Conservation (phyloP, 441 rosid genomes). For the Erodium moschatum region DNA sequence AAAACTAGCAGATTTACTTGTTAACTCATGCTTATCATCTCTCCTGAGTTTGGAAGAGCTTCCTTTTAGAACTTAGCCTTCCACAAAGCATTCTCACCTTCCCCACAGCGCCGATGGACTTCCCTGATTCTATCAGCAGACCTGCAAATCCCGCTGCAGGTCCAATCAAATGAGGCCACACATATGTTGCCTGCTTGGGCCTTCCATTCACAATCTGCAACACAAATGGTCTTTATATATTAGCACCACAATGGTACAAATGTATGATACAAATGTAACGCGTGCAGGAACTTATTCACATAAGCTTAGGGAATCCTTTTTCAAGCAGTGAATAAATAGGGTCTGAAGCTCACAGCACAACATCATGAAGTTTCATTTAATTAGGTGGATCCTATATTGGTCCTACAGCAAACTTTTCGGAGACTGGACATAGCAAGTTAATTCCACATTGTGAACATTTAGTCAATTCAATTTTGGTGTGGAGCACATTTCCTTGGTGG, state of each 20-base stretch:
- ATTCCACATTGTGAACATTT: background rate
- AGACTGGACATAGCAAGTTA: background rate
- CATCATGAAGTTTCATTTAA: background rate
- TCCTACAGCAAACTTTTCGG: background rate
- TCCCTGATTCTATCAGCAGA: constrained; percentile 73
- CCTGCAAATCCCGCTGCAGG: constrained; percentile 79
- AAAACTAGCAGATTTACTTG: background rate
- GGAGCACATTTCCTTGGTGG: constrained; percentile 19
- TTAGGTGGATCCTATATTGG: too few relatives aligned
- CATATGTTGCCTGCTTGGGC: constrained; percentile 84
- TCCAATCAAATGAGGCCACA: constrained; percentile 85
- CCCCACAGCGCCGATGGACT: constrained; percentile 77
- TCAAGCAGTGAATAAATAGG: background rate
- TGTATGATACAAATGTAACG: background rate
- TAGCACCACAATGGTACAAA: background rate
- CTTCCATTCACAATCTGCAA: constrained; percentile 83
- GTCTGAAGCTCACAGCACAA: constrained; percentile 2
- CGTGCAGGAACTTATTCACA: background rate
- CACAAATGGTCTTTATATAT: background rate
- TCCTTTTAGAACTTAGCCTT: constrained; percentile 46
- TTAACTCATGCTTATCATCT: constrained; percentile 12
- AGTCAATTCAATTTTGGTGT: constrained; percentile 26
- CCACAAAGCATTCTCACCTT: constrained; percentile 73
- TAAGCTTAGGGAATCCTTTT: background rate
- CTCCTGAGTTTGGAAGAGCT: constrained; percentile 28